Evolutionary conservation across 2,329 filamentous ascomycete species (phyloP).

Genomic region (Samsoniella hepiali): DNA sequence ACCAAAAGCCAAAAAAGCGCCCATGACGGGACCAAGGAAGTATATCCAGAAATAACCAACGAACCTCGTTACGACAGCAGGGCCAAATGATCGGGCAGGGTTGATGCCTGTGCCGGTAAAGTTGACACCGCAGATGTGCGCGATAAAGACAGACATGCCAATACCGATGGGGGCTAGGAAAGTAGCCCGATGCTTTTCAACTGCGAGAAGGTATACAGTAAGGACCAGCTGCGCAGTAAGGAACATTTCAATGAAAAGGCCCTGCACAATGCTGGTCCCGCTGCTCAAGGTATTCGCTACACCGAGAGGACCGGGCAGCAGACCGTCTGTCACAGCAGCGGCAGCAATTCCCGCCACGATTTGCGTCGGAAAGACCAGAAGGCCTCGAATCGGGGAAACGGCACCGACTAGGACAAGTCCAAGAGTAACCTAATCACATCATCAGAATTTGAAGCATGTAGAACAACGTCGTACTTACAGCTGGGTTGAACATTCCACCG

Average conservation of each 20-base stretch:
- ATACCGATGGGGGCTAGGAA: conserved; percentile 70
- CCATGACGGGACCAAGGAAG: conserved; percentile 52
- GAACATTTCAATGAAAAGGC: conserved; percentile 66
- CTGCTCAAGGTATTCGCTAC: conserved; percentile 55
- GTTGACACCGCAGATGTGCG: conserved; percentile 43
- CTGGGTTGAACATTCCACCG: conserved; percentile 51
- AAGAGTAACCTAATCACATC: conserved; percentile 45
- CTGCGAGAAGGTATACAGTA: conserved; percentile 66
- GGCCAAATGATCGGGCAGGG: conserved; percentile 50
- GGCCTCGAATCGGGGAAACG: conserved; percentile 49
- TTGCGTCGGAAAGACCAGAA: conserved; percentile 54
- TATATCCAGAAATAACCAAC: conserved; percentile 52
- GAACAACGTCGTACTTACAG: conserved; percentile 33
- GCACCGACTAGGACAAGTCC: conserved; percentile 58
- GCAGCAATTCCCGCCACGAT: conserved; percentile 57
- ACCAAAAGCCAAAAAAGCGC: conserved; percentile 45
- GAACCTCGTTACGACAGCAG: conserved; percentile 43
- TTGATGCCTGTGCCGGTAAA: conserved; percentile 50
- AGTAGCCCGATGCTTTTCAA: conserved; percentile 71
- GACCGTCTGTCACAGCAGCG: conserved; percentile 52
- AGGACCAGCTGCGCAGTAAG: conserved; percentile 62
- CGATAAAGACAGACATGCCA: conserved; percentile 66
- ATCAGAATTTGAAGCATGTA: background rate
- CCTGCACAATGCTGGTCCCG: conserved; percentile 51
- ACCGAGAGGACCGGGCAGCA: conserved; percentile 55